Evolutionary conservation across 2,329 filamentous ascomycete species (phyloP), one percentile per base, ranked within the genome.

Genomic region (Aureobasidium pullulans): DNA sequence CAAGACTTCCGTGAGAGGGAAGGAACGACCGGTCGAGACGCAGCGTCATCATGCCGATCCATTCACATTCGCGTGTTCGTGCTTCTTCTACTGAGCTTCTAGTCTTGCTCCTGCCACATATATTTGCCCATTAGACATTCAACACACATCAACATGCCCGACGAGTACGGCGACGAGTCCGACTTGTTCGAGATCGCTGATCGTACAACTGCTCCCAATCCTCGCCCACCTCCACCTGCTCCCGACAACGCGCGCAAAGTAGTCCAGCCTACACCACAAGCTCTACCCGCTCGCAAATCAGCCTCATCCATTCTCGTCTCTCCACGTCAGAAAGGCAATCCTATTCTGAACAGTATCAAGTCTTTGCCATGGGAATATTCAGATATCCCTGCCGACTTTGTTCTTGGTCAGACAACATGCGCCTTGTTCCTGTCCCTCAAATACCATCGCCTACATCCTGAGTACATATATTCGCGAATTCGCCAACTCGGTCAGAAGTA

Each of bases 401-500:
- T 93, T 8, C 79, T 97, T 49, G 93, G 94, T 0, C 71, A 83
- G 43, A 96, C 91, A 0, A 96, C 92, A 6, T 96, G 93, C 68
- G 92, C 90, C 0, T 80, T 99, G 5, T 99, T 97, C 70, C 78
- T 99, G 43, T 95, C 90, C 49, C 82, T 99, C 58, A 99, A 97
- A 73, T 99, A 99, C 73, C 94, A 99, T 73, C 90, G 93, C 31
- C 81, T 99, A 56, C 94, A 99, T 70, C 94, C 94, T 0, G 94
- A 99, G 74, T 99, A 99, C 77, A 90, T 99, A 68, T 97, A 97
- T 77, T 91, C 88, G 28, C 88, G 94, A 60, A 95, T 99, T 66
- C 87, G 88, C 56, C 84, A 86, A 50, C 79, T 99, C 4, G 89
- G 89, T 54, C 89, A 89, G 53, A 90, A 89, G 74, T 97, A 95